Base-by-base conservation (phyloP, 805 yeast genomes). In the Monosporozyma yasuniensis region DNA sequence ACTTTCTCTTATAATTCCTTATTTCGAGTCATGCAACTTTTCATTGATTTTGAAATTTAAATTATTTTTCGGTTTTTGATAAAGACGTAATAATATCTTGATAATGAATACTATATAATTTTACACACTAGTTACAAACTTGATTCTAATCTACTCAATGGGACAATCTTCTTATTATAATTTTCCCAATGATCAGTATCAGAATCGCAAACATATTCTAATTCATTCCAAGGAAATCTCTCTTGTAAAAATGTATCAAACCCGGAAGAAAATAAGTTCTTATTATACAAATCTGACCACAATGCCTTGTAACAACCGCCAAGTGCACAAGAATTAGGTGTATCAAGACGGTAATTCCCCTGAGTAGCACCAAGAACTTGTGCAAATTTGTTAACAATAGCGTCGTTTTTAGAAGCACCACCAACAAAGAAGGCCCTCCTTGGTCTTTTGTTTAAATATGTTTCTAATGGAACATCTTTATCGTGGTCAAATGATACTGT, bases 221-320 rank as follows among this genome's bases (percentile, higher is more conserved):
- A 44, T 12, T 69, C 72, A 8, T 67, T 63, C 74, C 79, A 76
- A 46, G 78, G 70, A 57, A 78, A 79, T 19, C 67, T 75, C 50
- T 61, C 68, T 61, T 58, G 69, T 57, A 74, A 61, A 72, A 83
- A 71, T 50, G 71, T 59, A 65, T 68, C 75, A 68, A 74, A 78
- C 4, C 61, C 57, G 5, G 50, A 46, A 3, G 51, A 18, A 1
- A 54, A 56, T 2, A 54, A 56, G 5, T 57, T 54, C 2, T 50
- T 44, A 22, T 71, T 75, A 50, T 68, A 68, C 48, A 61, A 54
- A 50, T 64, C 67, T 37, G 87, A 77, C 95, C 95, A 88, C 45
- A 82, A 71, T 1, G 96, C 91, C 62, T 86, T 84, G 68, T 76
- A 86, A 41, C 95, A 91, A 3, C 96, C 96, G 23, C 96, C 96